A percentile compares a stretch with the other conserved stretches of the same genome.
Evolutionary conservation across 768 basidiomycete genomes (phyloP).

Genomic region (Lentinula guzmanii): DNA sequence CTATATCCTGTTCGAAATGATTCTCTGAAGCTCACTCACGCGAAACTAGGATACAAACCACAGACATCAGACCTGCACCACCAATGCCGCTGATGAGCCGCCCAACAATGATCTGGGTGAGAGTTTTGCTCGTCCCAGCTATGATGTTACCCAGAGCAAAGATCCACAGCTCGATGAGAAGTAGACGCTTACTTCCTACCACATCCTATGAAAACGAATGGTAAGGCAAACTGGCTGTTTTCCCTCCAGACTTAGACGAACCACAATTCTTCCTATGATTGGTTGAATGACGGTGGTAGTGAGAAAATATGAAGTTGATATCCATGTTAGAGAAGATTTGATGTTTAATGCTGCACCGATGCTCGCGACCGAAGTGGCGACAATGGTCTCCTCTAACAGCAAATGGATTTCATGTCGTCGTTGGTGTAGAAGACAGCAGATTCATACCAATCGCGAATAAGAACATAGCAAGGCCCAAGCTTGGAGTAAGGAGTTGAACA

Average conservation of each 20-base stretch:
- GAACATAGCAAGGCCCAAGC: conserved; percentile 7
- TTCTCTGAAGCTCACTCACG: conserved; percentile 11
- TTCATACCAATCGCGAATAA: conserved; percentile 7
- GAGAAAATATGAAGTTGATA: conserved; percentile 19
- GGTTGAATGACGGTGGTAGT: conserved; percentile 20
- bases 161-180: conserved; percentile 20
- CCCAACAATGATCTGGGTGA: conserved; percentile 19
- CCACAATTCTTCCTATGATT: conserved; percentile 18
- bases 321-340: conserved; percentile 19
- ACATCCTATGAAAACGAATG: conserved; percentile 13
- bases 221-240: neutral
- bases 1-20: neutral
- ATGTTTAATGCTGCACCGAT: conserved; percentile 19
- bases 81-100: conserved; percentile 20
- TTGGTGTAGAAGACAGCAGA: neutral
- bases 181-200: conserved; percentile 16
- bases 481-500: neutral
- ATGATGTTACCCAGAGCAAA: conserved; percentile 20
- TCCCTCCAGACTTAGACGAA: conserved; percentile 1
- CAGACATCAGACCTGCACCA: conserved; percentile 18
- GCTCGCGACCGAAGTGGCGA: conserved; percentile 17
- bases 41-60: conserved; percentile 16
- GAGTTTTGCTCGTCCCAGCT: conserved; percentile 16
- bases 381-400: conserved; percentile 19
- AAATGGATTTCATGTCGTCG: neutral